Evolutionary conservation across 2,329 filamentous ascomycete genomes (phyloP), one percentile per base, ranked within the genome.

Genomic region (Periconia digitata): DNA sequence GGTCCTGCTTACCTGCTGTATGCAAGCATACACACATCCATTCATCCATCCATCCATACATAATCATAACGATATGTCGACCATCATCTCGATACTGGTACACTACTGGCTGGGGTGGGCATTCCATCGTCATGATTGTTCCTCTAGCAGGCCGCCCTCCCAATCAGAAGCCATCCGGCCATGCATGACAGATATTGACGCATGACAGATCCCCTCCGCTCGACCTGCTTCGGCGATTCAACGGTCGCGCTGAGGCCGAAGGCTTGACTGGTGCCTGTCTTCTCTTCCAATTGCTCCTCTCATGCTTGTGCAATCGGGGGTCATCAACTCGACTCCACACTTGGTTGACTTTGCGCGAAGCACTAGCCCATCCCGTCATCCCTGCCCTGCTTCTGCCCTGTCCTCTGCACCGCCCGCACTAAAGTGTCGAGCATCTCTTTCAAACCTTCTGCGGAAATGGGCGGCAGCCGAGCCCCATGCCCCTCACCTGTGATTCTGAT

Each of bases 191-290:
- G 27, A 32, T 32, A 32, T 34, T 36, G 8, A 18, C 18, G 17
- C 32, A 21, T 46, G 44, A 38, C 35, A 29, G 18, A 36, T 18
- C 8, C 16, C 18, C 43, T 34, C 24, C 40, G 27, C 16, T 39
- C 38, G 16, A 17, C n/a, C 36, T 24, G 12, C 17, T 29, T 24
- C 27, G 29, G 8, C 34, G 37, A 54, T 49, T 56, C 55, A 61
- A 58, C 51, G 35, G 44, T 63, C 63, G 63, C 64, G 64, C 63
- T 64, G 63, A 56, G 47, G 47, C 64, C 63, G 63, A 60, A 10
- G 17, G 40, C 35, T 40, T n/a, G 22, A 32, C 32, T 29, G 35
- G 24, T 24, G 34, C 41, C 37, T 27, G 24, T 27, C 8, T 32
- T 10, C 27, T 5, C 27, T 3, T n/a, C 27, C 3, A 13, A 10